Evolutionary conservation across 768 basidiomycete species (phyloP).

Genomic region (Serendipita vermifera): DNA sequence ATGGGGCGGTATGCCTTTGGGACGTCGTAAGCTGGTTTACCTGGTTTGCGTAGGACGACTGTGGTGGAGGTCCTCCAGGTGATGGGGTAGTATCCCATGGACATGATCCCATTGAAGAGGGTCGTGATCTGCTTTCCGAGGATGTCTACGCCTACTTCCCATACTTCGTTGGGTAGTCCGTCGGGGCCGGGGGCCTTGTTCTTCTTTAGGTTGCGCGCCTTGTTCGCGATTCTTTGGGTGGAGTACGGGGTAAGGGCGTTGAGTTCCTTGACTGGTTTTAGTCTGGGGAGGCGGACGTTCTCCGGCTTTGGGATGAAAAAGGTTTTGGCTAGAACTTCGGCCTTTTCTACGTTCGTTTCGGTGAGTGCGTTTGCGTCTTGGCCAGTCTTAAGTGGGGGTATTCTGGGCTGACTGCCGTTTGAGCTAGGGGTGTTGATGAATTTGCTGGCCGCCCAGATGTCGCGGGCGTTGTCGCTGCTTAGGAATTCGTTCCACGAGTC

Average conservation of each 20-base stretch:
- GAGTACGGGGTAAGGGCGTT: slow-evolving; percentile 14
- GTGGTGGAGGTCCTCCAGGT: slow-evolving; percentile 12
- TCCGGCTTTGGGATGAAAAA: slow-evolving; percentile 20
- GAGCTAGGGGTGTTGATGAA: no score
- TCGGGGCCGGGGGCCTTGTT: slow-evolving; percentile 19
- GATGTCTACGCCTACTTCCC: neutral
- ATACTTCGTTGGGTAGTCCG: slow-evolving; percentile 5
- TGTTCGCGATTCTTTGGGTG: neutral
- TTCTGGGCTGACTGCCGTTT: no score
- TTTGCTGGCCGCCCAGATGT: no score
- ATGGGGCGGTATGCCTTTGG: slow-evolving; percentile 16
- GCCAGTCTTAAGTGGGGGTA: no score
- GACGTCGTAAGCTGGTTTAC: slow-evolving; percentile 12
- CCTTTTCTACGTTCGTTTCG: slow-evolving; percentile 20
- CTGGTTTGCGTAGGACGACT: slow-evolving; percentile 14
- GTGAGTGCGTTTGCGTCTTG: no score
- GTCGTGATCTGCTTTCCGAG: neutral
- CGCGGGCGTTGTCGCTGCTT: no score
- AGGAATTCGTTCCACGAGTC: no score
- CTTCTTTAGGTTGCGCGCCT: slow-evolving; percentile 14
- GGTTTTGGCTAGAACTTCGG: slow-evolving; percentile 12
- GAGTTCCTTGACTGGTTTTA: no score
- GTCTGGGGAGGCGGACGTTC: no score
- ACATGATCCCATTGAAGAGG: neutral
- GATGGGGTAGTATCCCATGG: slow-evolving; percentile 11